Conservation (phyloP, 2,329 filamentous ascomycete species). For the Fusarium coicis region DNA sequence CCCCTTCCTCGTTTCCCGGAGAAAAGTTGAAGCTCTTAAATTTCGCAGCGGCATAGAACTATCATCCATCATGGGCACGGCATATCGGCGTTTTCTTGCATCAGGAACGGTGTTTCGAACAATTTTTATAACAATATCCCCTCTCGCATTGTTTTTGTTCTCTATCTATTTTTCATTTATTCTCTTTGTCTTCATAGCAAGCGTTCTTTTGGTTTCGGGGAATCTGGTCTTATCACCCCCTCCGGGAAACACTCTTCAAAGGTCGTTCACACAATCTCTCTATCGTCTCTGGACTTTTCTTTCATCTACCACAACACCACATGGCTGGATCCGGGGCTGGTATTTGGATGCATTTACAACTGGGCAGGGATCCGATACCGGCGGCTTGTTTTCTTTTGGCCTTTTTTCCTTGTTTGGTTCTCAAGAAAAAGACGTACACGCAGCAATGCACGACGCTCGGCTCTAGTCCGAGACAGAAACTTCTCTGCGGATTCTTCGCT, state of each 20-base stretch:
- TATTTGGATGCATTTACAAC: conserved; percentile 65
- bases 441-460: conserved; percentile 71
- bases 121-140: conserved; percentile 52
- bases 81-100: conserved; percentile 56
- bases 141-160: conserved; percentile 45
- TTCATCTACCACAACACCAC: conserved; percentile 56
- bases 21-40: conserved; percentile 47
- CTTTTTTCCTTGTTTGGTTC: conserved; percentile 48
- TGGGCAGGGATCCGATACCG: conserved; percentile 60
- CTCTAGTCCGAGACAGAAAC: conserved; percentile 60
- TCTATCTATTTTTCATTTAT: conserved; percentile 41
- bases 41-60: conserved; percentile 53
- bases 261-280: conserved; percentile 43
- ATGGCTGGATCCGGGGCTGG: conserved; percentile 66
- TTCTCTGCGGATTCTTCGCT: conserved; percentile 54
- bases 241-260: conserved; percentile 51
- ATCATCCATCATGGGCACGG: conserved; percentile 49
- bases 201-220: conserved; percentile 49
- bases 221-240: conserved; percentile 50
- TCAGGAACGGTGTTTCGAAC: conserved; percentile 55
- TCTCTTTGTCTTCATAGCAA: conserved; percentile 59
- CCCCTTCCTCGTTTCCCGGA: conserved; percentile 48
- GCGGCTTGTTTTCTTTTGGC: conserved; percentile 55
- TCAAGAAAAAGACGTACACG: conserved; percentile 68
- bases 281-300: conserved; percentile 56